Evolutionary conservation across 371 early-diverging fungal genomes (phyloP).

Genomic region (Mucor indicus): DNA sequence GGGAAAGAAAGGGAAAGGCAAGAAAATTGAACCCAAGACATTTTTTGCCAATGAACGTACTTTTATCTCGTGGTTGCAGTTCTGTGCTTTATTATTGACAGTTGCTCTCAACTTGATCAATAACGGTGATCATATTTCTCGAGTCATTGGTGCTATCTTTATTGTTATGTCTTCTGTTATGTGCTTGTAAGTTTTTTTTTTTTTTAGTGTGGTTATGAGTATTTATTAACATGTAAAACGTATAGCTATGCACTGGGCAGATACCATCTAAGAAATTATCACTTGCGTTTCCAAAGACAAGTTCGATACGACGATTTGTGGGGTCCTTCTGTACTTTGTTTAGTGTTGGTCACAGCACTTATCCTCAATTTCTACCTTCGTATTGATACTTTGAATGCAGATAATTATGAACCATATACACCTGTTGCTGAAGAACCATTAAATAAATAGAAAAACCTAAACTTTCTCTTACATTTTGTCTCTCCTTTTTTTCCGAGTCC

Average conservation of each 20-base stretch:
- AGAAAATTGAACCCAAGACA: conserved; percentile 46
- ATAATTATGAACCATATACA: conserved; percentile 1
- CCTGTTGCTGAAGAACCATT: not conserved
- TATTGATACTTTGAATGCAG: conserved; percentile 6
- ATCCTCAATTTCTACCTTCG: conserved; percentile 28
- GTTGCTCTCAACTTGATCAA: conserved; percentile 69
- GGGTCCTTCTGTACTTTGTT: conserved; percentile 29
- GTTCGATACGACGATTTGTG: conserved; percentile 29
- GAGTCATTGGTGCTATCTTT: conserved; percentile 29
- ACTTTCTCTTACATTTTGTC: too few relatives aligned
- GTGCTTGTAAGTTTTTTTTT: conserved; percentile 21
- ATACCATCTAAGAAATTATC: conserved; percentile 26
- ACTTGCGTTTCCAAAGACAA: conserved; percentile 21
- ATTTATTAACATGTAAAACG: not conserved
- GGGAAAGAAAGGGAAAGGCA: not conserved
- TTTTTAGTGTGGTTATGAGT: not conserved
- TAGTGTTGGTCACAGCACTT: conserved; percentile 24
- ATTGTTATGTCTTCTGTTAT: conserved; percentile 21
- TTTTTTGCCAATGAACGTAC: conserved; percentile 93
- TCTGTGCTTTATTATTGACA: conserved; percentile 63
- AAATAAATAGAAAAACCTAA: not conserved
- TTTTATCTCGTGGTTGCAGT: conserved; percentile 82
- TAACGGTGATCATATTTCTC: conserved; percentile 53
- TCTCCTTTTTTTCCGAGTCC: too few relatives aligned
- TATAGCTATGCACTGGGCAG: conserved; percentile 26